These are phyloP conservation scores for Podospora comata DNA, from an alignment of 495 filamentous ascomycete genomes.

Conservation along the genomic window DNA sequence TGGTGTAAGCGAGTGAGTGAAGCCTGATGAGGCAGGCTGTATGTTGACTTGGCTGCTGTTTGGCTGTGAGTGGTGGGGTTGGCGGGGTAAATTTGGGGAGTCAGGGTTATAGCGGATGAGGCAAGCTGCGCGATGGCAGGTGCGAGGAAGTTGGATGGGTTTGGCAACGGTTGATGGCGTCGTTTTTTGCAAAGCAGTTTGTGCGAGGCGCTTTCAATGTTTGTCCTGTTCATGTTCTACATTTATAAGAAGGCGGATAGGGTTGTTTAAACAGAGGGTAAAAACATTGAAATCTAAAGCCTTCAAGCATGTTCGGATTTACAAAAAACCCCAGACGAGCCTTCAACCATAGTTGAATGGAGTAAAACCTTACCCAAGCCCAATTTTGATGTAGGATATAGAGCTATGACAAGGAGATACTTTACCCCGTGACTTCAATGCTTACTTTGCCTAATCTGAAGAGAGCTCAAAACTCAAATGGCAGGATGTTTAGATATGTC, in stretches of 20 bases:
- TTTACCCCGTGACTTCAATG: no score
- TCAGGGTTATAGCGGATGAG: background rate
- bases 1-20: constrained; percentile 10
- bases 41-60: constrained; percentile 14
- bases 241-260: background rate
- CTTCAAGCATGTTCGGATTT: no score
- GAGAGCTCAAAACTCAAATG: background rate
- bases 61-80: constrained; percentile 30
- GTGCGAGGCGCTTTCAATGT: background rate
- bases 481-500: background rate
- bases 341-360: no score
- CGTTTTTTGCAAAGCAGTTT: background rate
- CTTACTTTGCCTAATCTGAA: background rate
- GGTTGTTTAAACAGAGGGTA: no score
- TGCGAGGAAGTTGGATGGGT: background rate
- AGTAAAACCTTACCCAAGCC: no score
- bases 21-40: background rate
- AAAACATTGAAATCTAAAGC: no score
- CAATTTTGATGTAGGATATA: no score
- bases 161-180: background rate
- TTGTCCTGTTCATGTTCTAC: background rate
- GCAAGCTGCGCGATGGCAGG: background rate
- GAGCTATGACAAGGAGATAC: no score
- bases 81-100: constrained; percentile 28
- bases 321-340: no score